Evolutionary conservation across 192 early-diverging fungal genomes (phyloP), one percentile per base, ranked within the genome.

Genomic region (Coemansia sp.): DNA sequence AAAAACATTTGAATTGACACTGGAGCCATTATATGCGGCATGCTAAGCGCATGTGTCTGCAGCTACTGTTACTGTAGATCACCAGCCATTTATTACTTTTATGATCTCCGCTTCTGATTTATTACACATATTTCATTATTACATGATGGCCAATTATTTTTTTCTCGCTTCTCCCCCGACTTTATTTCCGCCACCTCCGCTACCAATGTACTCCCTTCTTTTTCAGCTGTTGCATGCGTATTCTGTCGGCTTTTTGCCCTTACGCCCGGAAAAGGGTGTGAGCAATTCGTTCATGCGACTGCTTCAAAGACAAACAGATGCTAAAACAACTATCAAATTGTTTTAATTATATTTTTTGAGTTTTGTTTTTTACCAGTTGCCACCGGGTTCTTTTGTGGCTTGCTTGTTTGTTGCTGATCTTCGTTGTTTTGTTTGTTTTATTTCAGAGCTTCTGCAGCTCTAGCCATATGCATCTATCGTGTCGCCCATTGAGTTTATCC

Each of bases 381-480:
- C 54, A 56, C 54, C 2, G 29, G 31, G 31, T 56, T 31, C n/a
- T 32, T 56, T 33, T 56, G 54, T 56, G 54, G 54, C 54, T 56
- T 56, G 54, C 54, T 56, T 56, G 54, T 56, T 29, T 17, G 29
- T 32, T 32, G 54, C 54, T 56, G 54, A 56, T 56, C 54, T 16
- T 56, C n/a, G 25, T 33, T 56, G 31, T 20, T 29, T 20, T 31
- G 28, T 31, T n/a, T 56, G 29, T 32, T 20, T 10, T 32, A 30
- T 32, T 20, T 30, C 54, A 32, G 30, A 4, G n/a, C 17, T 56
- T 28, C 54, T 32, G 11, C 30, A 29, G n/a, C 29, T 32, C 29
- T 5, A 56, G 28, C 54, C 54, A 32, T 20, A 56, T 56, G 54
- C 29, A 31, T 32, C 54, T 31, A 7, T 56, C 54, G 31, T 8